Conservation (phyloP, 1,284 basidiomycete species). For the Irpex sp. region DNA sequence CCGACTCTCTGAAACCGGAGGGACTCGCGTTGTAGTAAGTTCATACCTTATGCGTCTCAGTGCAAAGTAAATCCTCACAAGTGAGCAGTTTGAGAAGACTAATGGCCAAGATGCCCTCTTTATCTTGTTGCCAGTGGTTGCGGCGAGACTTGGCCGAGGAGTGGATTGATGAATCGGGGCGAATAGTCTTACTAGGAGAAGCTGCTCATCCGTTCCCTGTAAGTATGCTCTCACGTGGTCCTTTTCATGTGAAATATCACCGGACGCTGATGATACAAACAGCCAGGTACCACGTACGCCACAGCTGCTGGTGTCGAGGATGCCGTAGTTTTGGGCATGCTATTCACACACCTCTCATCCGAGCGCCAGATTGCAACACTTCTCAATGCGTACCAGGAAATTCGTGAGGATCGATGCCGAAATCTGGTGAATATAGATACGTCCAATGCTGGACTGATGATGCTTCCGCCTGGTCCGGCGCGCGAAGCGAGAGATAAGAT, state of each 20-base stretch:
- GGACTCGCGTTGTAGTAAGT: background rate
- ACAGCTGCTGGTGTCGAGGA: slow-evolving; percentile 25
- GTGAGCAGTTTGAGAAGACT: background rate
- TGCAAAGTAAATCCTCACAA: background rate
- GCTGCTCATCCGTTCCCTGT: slow-evolving; percentile 9
- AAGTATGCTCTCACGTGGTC: background rate
- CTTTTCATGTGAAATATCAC: background rate
- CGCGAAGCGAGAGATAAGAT: slow-evolving; percentile 1
- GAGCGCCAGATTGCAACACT: slow-evolving; percentile 17
- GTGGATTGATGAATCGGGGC: slow-evolving; percentile 6
- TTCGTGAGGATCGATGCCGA: slow-evolving; percentile 16
- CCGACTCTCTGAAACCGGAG: background rate
- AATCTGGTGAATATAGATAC: slow-evolving; percentile 11
- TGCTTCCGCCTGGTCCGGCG: slow-evolving; percentile 13
- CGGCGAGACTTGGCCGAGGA: background rate
- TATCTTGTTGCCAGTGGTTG: background rate
- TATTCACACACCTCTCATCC: slow-evolving; percentile 20
- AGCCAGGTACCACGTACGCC: slow-evolving; percentile 21
- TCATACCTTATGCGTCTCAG: background rate
- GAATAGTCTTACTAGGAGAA: slow-evolving; percentile 9
- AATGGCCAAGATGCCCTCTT: background rate
- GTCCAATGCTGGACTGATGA: slow-evolving; percentile 6
- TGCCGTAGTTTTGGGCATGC: slow-evolving; percentile 23
- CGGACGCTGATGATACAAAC: background rate
- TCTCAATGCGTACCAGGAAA: slow-evolving; percentile 22